Base-by-base conservation (phyloP, 2,329 filamentous ascomycete species). In the Curvularia eragrostidis region DNA sequence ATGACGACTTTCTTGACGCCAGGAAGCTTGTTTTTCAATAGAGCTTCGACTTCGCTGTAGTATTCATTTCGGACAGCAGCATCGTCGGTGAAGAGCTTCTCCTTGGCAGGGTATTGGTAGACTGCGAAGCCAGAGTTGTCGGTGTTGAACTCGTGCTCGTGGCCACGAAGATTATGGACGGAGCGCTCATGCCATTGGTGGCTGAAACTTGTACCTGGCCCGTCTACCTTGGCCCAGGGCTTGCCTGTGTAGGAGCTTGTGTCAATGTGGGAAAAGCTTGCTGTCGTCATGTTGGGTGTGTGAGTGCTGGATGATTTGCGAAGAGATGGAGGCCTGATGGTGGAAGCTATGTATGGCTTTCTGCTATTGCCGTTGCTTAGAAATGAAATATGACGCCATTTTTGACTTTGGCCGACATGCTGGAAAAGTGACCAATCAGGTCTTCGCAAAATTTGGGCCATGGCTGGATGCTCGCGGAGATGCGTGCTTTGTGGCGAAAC, bases 161-260 rank as follows among this genome's bases (percentile, higher is more conserved):
- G 74, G 23, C 80, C 81, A n/a, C 86, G 82, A 26, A 89, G 75
- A 70, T 88, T 81, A 69, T 81, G 68, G 0, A 89, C 85, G 2
- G 79, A 65, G 12, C 82, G 81, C 18, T 77, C 68, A 60, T 81
- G 75, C 32, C 81, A 77, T 32, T 73, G 75, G 13, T 83, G 75
- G 21, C 73, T 73, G 76, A 83, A 89, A 5, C 84, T 87, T n/a
- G 75, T 76, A 15, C 80, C 83, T 41, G 83, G 82, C 0, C 81
- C 82, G 69, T 90, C 87, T 38, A 90, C 87, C 67, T 90, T 90
- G 65, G 77, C 71, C 87, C 87, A 90, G 1, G 87, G 84, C 69
- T 86, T 86, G 18, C 74, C 75, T 63, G 76, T 76, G 60, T 82
- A 81, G 21, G 82, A 82, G 1, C 78, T 67, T 1, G 81, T 78